phyloP scores from a whole-genome alignment of 2,329 filamentous ascomycete genomes.

The Aspergillus fischeri region DNA sequence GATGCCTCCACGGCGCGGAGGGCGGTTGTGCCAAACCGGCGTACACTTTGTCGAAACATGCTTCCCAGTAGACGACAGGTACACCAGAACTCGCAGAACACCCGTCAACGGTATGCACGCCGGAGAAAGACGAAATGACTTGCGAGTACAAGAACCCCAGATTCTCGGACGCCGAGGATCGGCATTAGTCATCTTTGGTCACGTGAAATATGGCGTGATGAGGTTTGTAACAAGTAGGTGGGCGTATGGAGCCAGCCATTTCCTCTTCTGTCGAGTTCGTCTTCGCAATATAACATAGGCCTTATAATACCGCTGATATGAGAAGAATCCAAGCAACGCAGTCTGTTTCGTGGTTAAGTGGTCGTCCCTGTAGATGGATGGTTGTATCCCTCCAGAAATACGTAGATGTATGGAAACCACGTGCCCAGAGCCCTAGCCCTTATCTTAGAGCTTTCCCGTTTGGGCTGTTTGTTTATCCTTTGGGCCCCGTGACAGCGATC shows the following conservation, averaged over 20 bases:
- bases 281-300: not conserved
- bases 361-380: not conserved
- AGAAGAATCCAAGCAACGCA: not conserved
- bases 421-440: conserved; percentile 25
- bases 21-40: conserved; percentile 63
- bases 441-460: conserved; percentile 34
- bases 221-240: not conserved
- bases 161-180: conserved; percentile 18
- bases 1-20: conserved; percentile 50
- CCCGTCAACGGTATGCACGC: not conserved
- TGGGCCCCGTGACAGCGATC: conserved; percentile 17
- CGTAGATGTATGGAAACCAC: conserved; percentile 11
- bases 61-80: conserved; percentile 14
- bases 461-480: conserved; percentile 38
- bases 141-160: conserved; percentile 1
- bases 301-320: not conserved
- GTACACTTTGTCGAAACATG: conserved; percentile 68
- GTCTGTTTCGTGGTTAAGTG: not conserved
- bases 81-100: too few relatives aligned
- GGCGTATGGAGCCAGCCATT: not conserved
- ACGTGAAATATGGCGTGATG: conserved; percentile 18
- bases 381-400: not conserved
- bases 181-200: conserved; percentile 18
- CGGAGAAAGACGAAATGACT: not conserved
- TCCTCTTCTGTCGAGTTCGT: not conserved